Percentiles rank a stretch among this genome's conserved stretches.
These are phyloP conservation scores for Cyberlindnera misumaiensis DNA, from an alignment of 805 yeast species.

Conservation along the genomic window DNA sequence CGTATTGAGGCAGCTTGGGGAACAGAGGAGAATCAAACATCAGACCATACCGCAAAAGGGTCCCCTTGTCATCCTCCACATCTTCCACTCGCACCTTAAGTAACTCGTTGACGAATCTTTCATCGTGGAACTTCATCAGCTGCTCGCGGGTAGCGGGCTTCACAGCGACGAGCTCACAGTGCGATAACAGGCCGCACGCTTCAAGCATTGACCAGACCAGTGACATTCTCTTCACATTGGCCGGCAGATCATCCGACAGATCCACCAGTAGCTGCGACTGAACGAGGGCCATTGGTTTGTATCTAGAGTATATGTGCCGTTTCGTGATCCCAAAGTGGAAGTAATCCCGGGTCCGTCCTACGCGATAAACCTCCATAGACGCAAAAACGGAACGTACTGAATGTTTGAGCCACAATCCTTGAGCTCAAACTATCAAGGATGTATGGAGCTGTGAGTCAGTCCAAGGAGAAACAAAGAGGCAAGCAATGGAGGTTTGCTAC, in stretches of 20 bases:
- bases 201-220: constrained; percentile 34
- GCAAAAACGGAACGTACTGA: too few relatives aligned
- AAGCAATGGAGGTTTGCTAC: not conserved
- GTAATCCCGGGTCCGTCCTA: too few relatives aligned
- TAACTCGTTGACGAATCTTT: constrained; percentile 34
- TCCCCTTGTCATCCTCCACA: constrained; percentile 5
- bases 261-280: constrained; percentile 4
- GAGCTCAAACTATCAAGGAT: not conserved
- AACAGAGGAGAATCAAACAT: constrained; percentile 61
- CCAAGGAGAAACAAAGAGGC: not conserved
- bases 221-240: constrained; percentile 45
- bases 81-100: constrained; percentile 19
- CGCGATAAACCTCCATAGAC: too few relatives aligned
- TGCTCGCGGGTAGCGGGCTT: constrained; percentile 30
- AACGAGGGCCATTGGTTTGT: constrained; percentile 2
- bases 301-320: too few relatives aligned
- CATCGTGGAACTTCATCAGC: constrained; percentile 43
- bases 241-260: constrained; percentile 39
- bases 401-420: too few relatives aligned
- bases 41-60: constrained; percentile 38
- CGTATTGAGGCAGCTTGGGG: constrained; percentile 44
- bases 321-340: too few relatives aligned
- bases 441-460: not conserved
- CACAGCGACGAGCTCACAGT: constrained; percentile 23
- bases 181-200: constrained; percentile 32